phyloP scores from a whole-genome alignment of 108 stramenopile genomes.

The Skeletonema potamos region DNA sequence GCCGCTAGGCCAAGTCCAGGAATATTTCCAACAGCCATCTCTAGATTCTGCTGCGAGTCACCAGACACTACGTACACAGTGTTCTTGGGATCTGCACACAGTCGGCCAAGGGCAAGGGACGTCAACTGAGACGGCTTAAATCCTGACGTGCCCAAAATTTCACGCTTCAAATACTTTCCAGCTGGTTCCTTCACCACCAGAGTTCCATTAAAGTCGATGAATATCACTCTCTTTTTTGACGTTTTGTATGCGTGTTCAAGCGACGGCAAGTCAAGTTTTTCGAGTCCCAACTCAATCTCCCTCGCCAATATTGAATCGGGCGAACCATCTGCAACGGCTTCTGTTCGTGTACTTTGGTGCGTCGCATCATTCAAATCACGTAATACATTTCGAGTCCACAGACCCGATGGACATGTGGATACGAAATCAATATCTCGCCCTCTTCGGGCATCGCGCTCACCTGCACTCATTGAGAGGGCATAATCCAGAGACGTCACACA shows the following conservation, averaged over 20 bases:
- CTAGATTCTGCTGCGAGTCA: constrained; percentile 80
- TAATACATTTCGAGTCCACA: constrained; percentile 96
- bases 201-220: constrained; percentile 98
- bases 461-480: constrained; percentile 85
- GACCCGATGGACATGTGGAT: constrained; percentile 87
- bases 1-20: constrained; percentile 89
- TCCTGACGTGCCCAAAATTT: constrained; percentile 89
- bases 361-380: constrained; percentile 83
- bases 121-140: constrained; percentile 78
- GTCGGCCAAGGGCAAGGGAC: constrained; percentile 62
- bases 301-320: constrained; percentile 65
- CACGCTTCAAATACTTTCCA: constrained; percentile 96
- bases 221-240: constrained; percentile 84
- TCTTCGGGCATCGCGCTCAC: constrained; percentile 87
- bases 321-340: constrained; percentile 30
- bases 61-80: constrained; percentile 92
- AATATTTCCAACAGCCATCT: constrained; percentile 84
- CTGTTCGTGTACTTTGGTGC: constrained; percentile 17
- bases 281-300: constrained; percentile 56
- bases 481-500: constrained; percentile 89
- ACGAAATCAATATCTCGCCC: constrained; percentile 97
- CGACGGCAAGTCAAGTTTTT: constrained; percentile 54
- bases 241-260: constrained; percentile 72
- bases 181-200: constrained; percentile 93
- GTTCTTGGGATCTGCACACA: constrained; percentile 86